Evolutionary conservation across 2,329 filamentous ascomycete genomes (phyloP).

Genomic region (Lachnellula hyalina): DNA sequence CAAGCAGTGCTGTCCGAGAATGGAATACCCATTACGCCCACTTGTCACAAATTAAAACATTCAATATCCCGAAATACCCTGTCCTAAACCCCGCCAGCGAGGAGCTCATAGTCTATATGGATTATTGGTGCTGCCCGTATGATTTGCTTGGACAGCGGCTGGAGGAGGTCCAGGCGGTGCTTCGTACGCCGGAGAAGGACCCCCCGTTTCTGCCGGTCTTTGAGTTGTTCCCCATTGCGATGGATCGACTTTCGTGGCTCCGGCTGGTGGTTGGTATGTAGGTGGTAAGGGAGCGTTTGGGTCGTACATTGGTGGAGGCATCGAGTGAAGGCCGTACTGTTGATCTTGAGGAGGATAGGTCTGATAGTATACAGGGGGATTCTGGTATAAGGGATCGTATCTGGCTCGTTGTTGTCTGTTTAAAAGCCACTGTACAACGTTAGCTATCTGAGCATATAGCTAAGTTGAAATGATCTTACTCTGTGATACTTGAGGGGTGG

Average conservation of each 20-base stretch:
- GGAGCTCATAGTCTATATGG: slow-evolving; percentile 27
- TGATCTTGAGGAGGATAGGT: slow-evolving; percentile 34
- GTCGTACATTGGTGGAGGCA: slow-evolving; percentile 53
- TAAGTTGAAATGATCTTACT: slow-evolving; percentile 37
- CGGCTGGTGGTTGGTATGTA: slow-evolving; percentile 47
- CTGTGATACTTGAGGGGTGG: slow-evolving; percentile 65
- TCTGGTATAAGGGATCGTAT: slow-evolving; percentile 41
- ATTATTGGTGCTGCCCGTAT: slow-evolving; percentile 32
- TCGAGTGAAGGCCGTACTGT: slow-evolving; percentile 44
- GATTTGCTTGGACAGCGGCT: slow-evolving; percentile 26
- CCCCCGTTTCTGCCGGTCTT: slow-evolving; percentile 24
- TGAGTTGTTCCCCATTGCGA: slow-evolving; percentile 37
- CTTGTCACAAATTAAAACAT: slow-evolving; percentile 13
- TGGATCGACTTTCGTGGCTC: slow-evolving; percentile 49
- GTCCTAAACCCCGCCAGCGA: background rate
- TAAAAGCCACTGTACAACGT: slow-evolving; percentile 27
- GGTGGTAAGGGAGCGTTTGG: slow-evolving; percentile 47
- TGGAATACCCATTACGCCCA: slow-evolving; percentile 18
- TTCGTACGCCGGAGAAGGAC: slow-evolving; percentile 34
- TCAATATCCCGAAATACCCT: slow-evolving; percentile 8
- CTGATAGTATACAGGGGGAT: slow-evolving; percentile 37
- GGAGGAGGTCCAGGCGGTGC: slow-evolving; percentile 46
- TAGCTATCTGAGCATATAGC: slow-evolving; percentile 7
- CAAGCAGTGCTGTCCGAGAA: background rate
- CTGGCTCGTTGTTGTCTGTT: slow-evolving; percentile 26